Evolutionary conservation across 768 basidiomycete genomes (phyloP).

Genomic region (Mrakia gelida): DNA sequence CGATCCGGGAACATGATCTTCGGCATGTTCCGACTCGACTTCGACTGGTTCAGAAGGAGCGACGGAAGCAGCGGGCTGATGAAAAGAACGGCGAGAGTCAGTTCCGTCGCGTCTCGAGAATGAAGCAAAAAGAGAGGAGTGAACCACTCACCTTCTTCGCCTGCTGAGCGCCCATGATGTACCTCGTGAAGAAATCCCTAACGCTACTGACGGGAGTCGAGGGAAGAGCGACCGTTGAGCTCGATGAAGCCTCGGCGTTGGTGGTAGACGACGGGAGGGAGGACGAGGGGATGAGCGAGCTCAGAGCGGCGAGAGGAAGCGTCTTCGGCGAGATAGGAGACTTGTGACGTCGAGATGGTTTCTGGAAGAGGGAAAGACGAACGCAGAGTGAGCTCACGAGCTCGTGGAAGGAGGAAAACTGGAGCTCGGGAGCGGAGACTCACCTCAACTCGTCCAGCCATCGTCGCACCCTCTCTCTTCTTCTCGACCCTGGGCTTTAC

Average conservation of each 20-base stretch:
- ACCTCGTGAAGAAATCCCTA: background rate
- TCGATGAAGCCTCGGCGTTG: background rate
- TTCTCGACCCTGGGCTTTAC: background rate
- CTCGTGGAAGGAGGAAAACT: background rate
- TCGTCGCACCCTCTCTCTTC: background rate
- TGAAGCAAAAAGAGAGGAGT: background rate
- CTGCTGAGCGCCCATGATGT: background rate
- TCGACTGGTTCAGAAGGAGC: background rate
- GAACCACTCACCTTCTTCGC: background rate
- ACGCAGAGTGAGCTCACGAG: background rate
- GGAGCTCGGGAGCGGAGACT: background rate
- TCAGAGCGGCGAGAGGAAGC: background rate
- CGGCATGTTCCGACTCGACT: background rate
- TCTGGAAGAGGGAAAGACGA: background rate
- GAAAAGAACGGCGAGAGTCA: background rate
- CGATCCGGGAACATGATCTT: background rate
- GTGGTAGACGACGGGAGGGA: background rate
- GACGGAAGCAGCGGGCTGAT: background rate
- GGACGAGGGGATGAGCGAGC: background rate
- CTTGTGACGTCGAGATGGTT: background rate
- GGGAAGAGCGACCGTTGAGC: background rate
- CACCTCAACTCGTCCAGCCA: constrained; percentile 1
- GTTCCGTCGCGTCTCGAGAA: background rate
- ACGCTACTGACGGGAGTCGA: background rate
- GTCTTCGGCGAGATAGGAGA: background rate